Conservation (phyloP, 768 basidiomycete genomes). For the Lyophyllum atratum region DNA sequence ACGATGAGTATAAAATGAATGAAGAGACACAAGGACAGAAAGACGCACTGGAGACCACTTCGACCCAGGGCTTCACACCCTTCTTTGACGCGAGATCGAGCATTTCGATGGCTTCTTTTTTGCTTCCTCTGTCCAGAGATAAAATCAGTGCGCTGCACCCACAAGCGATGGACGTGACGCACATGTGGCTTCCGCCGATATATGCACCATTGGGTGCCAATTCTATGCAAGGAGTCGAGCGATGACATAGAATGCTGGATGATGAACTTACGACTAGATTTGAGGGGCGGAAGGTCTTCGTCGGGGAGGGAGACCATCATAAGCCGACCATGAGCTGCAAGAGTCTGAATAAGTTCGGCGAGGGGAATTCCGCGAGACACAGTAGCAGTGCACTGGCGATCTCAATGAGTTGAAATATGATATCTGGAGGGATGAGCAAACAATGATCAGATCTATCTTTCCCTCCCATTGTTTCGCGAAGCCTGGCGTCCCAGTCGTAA, state of each 20-base stretch:
- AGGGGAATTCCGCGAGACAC: slow-evolving; percentile 32
- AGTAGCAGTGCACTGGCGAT: slow-evolving; percentile 27
- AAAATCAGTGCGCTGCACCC: slow-evolving; percentile 15
- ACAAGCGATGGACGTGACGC: slow-evolving; percentile 2
- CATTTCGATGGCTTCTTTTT: slow-evolving; percentile 61
- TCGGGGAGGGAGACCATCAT: slow-evolving; percentile 62
- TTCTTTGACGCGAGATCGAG: slow-evolving; percentile 58
- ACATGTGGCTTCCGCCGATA: slow-evolving; percentile 34
- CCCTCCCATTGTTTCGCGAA: slow-evolving; percentile 36
- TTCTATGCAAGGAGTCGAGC: slow-evolving; percentile 23
- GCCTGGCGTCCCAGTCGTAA: slow-evolving; percentile 46
- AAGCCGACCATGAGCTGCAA: slow-evolving; percentile 55
- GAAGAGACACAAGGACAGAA: background rate
- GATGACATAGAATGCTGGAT: too few species aligned
- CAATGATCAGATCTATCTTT: slow-evolving; percentile 55
- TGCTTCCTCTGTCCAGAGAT: slow-evolving; percentile 55
- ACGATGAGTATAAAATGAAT: background rate
- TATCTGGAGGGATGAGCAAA: slow-evolving; percentile 10
- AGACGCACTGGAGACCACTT: slow-evolving; percentile 43
- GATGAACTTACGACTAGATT: slow-evolving; percentile 28
- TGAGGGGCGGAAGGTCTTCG: slow-evolving; percentile 40
- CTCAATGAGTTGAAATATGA: background rate
- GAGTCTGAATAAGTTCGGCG: slow-evolving; percentile 38
- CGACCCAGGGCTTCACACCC: slow-evolving; percentile 49
- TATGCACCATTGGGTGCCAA: slow-evolving; percentile 24